A percentile compares a stretch with the other conserved stretches of the same genome.
Evolutionary conservation across 1,284 basidiomycete species (phyloP).

Genomic region (Ceratobasidium theobromae): DNA sequence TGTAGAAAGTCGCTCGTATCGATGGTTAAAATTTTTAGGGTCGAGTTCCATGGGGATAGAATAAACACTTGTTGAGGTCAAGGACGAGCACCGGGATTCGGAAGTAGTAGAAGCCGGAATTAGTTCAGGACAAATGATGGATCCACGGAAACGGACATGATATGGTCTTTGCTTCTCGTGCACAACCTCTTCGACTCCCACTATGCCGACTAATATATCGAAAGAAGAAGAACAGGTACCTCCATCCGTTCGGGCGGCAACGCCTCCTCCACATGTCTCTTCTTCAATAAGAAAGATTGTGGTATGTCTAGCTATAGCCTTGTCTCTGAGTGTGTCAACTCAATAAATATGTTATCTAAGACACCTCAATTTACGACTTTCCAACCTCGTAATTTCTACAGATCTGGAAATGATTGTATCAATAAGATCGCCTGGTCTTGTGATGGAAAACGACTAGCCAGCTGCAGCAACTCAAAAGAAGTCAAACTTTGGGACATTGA

Average conservation of each 20-base stretch:
- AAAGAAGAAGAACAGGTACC: conserved; percentile 29
- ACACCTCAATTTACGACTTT: conserved; percentile 6
- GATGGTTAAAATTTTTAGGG: conserved; percentile 57
- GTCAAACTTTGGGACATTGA: conserved; percentile 26
- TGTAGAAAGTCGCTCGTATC: conserved; percentile 53
- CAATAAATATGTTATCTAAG: neutral
- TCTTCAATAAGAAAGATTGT: conserved; percentile 17
- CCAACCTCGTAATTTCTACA: conserved; percentile 24
- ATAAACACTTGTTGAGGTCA: neutral
- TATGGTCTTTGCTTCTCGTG: neutral
- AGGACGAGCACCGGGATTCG: neutral
- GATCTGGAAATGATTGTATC: conserved; percentile 21
- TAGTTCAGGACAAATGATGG: neutral
- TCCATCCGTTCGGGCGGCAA: conserved; percentile 4
- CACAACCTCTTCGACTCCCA: neutral
- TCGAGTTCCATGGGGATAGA: conserved; percentile 35
- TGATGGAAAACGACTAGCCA: conserved; percentile 18
- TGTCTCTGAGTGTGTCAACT: too few relatives aligned
- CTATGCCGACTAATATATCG: conserved; percentile 15
- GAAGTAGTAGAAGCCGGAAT: neutral
- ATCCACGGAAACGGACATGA: conserved; percentile 27
- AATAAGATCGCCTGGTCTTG: conserved; percentile 28
- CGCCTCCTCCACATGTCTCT: conserved; percentile 4
- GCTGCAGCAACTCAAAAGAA: conserved; percentile 28
- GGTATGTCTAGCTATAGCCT: neutral